Conservation (phyloP, 1,139 yeast species). For the Lodderomyces orthopsilosis region DNA sequence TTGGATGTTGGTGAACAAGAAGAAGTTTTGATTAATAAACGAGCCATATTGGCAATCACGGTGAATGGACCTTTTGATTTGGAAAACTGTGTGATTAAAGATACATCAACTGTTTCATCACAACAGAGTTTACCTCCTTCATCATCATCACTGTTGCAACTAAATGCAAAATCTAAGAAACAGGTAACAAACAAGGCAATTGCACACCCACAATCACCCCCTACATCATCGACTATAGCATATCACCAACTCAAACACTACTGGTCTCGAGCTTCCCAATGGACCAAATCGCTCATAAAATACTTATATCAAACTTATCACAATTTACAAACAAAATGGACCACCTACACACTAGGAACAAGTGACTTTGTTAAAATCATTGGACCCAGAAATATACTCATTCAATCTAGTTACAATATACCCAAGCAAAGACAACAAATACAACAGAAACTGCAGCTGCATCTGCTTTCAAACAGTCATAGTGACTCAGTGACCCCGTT, state of each 20-base stretch:
- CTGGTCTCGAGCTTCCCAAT: not conserved
- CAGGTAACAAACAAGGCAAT: not conserved
- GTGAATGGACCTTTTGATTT: constrained; percentile 50
- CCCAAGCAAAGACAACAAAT: not conserved
- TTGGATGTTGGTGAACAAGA: constrained; percentile 46
- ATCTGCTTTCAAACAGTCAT: too few species aligned
- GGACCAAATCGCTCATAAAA: not conserved
- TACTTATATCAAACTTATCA: not conserved
- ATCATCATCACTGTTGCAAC: not conserved
- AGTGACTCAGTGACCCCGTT: too few species aligned
- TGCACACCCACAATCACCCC: not conserved
- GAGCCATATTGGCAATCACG: constrained; percentile 50
- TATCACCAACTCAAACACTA: not conserved
- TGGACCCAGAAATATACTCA: constrained; percentile 56
- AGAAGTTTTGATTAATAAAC: constrained; percentile 45
- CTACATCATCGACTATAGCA: not conserved
- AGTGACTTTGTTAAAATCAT: constrained; percentile 44
- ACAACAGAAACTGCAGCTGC: not conserved
- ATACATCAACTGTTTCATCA: not conserved
- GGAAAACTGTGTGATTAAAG: constrained; percentile 30
- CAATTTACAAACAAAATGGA: not conserved
- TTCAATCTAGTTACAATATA: constrained; percentile 33
- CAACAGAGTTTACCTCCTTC: not conserved
- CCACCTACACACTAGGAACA: constrained; percentile 28
- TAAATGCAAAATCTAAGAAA: not conserved